Conservation (phyloP, 129 eudicot genomes). For the Arctium lappa region DNA sequence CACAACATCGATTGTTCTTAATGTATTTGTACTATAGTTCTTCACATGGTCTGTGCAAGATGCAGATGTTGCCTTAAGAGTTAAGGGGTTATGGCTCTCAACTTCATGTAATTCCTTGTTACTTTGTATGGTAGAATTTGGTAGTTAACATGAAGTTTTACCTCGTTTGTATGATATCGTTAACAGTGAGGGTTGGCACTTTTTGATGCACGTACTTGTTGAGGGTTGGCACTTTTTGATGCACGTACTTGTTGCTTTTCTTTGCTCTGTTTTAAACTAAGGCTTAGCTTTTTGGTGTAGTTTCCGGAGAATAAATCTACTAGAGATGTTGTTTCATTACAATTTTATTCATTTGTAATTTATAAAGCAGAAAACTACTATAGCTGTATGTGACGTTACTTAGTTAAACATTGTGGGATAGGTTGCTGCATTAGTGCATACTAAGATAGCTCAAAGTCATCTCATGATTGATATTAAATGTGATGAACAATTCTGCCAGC, state of each 20-base stretch:
- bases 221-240: background rate
- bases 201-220: background rate
- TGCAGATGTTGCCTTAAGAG: background rate
- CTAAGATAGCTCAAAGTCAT: no score
- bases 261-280: background rate
- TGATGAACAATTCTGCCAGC: no score
- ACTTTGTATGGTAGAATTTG: background rate
- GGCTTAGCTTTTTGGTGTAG: background rate
- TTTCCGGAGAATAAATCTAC: background rate
- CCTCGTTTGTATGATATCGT: background rate
- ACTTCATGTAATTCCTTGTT: background rate
- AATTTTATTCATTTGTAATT: background rate
- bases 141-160: background rate
- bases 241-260: background rate
- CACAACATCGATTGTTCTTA: background rate
- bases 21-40: background rate
- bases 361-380: background rate
- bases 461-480: no score
- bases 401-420: background rate
- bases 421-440: background rate
- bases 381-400: background rate
- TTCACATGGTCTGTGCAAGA: background rate
- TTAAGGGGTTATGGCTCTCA: background rate
- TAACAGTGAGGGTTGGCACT: background rate
- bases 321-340: background rate